Evolutionary conservation across 129 eudicot genomes (phyloP), one percentile per base, ranked within the genome.

Genomic region (Flaveria robusta): DNA sequence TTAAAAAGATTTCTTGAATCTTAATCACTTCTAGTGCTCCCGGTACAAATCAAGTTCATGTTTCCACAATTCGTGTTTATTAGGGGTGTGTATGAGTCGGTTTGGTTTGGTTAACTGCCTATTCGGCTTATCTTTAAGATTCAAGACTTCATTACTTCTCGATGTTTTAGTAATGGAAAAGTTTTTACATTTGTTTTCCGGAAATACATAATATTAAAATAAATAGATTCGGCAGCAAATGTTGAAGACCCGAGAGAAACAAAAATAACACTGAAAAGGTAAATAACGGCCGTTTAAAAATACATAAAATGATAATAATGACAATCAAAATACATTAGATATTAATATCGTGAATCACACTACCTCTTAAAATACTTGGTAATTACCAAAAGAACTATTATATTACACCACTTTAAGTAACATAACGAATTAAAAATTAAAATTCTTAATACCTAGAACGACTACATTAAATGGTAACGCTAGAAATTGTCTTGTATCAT

Each of bases 261-360:
- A 59, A 59, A 58, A 59, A 23, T 59, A 23, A 24, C 39, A 59
- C 66, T 59, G 66, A 14, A 24, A 59, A 59, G 11, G 66, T 59
- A 24, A 24, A 23, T 23, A 59, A 59, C n/a, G 37, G 23, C n/a
- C 37, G 66, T 34, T 23, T 59, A 59, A 24, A 0, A 59, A 59
- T 24, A 59, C n/a, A 24, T 22, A 9, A 20, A 56, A 23, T 14
- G 58, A 51, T 11, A 59, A 24, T 39, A 59, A 59, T 24, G 66
- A 23, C 66, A 59, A 13, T 59, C 26, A 26, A 24, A 12, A 59
- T 11, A 59, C 18, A 10, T 59, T 24, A 59, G 26, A 59, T 59
- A 24, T 23, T 24, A 23, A 12, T 23, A 59, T 59, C 66, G 66
- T 59, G 66, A 4, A 24, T 26, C 66, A 59, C 66, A 59, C 37